phyloP scores from a whole-genome alignment of 2,329 filamentous ascomycete species.

The Nannizziopsis arthrosporioides region DNA sequence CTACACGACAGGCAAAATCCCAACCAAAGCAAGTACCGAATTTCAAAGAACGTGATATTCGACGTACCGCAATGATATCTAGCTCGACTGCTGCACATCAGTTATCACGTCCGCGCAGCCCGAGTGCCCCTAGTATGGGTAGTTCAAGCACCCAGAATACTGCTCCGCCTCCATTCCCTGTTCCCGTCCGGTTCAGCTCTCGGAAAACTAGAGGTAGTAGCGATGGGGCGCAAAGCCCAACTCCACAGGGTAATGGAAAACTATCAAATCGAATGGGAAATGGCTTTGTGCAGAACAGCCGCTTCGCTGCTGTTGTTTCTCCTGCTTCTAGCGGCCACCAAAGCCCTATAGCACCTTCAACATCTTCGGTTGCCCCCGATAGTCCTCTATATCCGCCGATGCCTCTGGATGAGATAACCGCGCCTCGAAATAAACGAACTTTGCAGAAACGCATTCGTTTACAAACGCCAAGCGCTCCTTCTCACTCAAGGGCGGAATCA shows the following conservation, averaged over 20 bases:
- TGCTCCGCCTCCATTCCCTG: slow-evolving; percentile 67
- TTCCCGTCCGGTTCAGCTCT: slow-evolving; percentile 80
- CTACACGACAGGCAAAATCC: slow-evolving; percentile 26
- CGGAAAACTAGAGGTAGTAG: slow-evolving; percentile 59
- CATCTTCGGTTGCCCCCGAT: slow-evolving; percentile 55
- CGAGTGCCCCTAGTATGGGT: slow-evolving; percentile 36
- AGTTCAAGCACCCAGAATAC: slow-evolving; percentile 24
- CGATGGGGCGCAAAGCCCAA: slow-evolving; percentile 70
- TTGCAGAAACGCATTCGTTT: slow-evolving; percentile 19
- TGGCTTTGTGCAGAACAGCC: slow-evolving; percentile 61
- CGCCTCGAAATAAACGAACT: slow-evolving; percentile 29
- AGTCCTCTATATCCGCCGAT: slow-evolving; percentile 55
- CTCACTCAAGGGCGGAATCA: slow-evolving; percentile 37
- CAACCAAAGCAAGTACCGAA: slow-evolving; percentile 28
- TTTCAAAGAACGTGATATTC: slow-evolving; percentile 52
- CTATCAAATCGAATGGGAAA: slow-evolving; percentile 46
- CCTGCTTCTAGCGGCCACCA: slow-evolving; percentile 38
- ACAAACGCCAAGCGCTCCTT: slow-evolving; percentile 19
- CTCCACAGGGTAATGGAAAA: slow-evolving; percentile 45
- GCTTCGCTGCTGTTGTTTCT: slow-evolving; percentile 66
- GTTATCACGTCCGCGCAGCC: slow-evolving; percentile 44
- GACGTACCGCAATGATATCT: slow-evolving; percentile 68
- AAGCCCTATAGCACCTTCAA: slow-evolving; percentile 47
- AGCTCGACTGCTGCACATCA: slow-evolving; percentile 59
- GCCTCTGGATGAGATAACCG: slow-evolving; percentile 59